Conservation (phyloP, 208 protist species). For the Crithidia brevicula region DNA sequence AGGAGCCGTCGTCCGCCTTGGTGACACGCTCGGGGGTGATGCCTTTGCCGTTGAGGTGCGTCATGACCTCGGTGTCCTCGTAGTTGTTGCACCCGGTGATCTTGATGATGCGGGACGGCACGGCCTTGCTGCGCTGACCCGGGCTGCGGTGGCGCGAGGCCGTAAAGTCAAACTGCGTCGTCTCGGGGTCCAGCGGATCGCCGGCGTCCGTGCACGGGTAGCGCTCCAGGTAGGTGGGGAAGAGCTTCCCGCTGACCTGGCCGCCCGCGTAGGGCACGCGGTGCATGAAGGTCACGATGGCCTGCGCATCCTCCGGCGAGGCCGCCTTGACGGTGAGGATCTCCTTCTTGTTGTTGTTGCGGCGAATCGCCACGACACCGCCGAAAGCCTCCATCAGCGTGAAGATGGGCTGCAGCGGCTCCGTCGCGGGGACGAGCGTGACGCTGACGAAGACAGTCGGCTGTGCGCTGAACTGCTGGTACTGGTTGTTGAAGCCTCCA, state of each 20-base stretch:
- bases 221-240: constrained; percentile 86
- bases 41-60: constrained; percentile 78
- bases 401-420: constrained; percentile 86
- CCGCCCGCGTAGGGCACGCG: constrained; percentile 80
- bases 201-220: constrained; percentile 88
- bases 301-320: constrained; percentile 77
- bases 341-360: constrained; percentile 89
- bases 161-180: constrained; percentile 88
- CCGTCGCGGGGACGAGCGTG: constrained; percentile 70
- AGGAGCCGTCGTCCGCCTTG: constrained; percentile 78
- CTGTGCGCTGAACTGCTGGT: constrained; percentile 34
- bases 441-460: constrained; percentile 83
- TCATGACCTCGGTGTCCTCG: constrained; percentile 84
- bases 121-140: constrained; percentile 78
- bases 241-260: constrained; percentile 85
- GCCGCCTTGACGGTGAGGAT: constrained; percentile 90
- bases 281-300: constrained; percentile 71
- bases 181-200: constrained; percentile 70
- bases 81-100: constrained; percentile 80
- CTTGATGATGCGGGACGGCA: constrained; percentile 72
- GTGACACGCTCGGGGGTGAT: constrained; percentile 74
- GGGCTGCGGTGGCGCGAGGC: constrained; percentile 87
- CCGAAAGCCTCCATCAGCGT: constrained; percentile 86
- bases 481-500: constrained; percentile 24
- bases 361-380: constrained; percentile 83